Conservation (phyloP, 768 basidiomycete species). For the Candolleomyces eurysporus region DNA sequence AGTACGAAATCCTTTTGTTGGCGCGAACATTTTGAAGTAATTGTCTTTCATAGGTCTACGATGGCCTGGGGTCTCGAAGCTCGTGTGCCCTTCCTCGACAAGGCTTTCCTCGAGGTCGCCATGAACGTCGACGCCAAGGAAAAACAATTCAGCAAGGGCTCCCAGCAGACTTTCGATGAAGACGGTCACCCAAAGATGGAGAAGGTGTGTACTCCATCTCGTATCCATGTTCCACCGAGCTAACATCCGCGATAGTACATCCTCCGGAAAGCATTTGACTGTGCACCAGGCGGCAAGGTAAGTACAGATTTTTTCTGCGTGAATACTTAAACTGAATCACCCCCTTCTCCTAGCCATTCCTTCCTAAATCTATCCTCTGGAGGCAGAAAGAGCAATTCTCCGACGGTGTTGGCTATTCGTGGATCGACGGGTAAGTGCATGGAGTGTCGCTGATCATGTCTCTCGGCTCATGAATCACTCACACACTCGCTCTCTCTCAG, state of each 20-base stretch:
- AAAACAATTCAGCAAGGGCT: constrained; percentile 89
- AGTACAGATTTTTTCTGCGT: neutral
- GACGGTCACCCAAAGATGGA: constrained; percentile 94
- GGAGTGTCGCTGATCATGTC: neutral
- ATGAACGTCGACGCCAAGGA: constrained; percentile 87
- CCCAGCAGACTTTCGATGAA: constrained; percentile 66
- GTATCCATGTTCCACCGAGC: constrained; percentile 6
- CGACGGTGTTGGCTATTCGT: constrained; percentile 97
- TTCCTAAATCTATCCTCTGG: constrained; percentile 94
- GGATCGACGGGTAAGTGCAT: constrained; percentile 85
- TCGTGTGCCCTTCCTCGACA: constrained; percentile 98
- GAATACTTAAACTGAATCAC: neutral
- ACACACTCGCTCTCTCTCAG: constrained; percentile 35
- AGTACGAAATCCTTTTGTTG: constrained; percentile 46
- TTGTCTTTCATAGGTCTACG: constrained; percentile 61
- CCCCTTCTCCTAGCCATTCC: constrained; percentile 63
- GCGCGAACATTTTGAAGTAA: neutral
- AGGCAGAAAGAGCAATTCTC: constrained; percentile 99
- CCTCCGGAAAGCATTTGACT: constrained; percentile 93
- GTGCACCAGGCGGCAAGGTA: constrained; percentile 74
- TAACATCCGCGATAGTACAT: constrained; percentile 64
- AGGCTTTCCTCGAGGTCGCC: constrained; percentile 88
- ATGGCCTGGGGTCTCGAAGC: constrained; percentile 99
- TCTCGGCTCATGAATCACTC: neutral
- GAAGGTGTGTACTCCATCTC: constrained; percentile 56